Conservation (phyloP, 805 yeast species). For the Candida gorgasii region DNA sequence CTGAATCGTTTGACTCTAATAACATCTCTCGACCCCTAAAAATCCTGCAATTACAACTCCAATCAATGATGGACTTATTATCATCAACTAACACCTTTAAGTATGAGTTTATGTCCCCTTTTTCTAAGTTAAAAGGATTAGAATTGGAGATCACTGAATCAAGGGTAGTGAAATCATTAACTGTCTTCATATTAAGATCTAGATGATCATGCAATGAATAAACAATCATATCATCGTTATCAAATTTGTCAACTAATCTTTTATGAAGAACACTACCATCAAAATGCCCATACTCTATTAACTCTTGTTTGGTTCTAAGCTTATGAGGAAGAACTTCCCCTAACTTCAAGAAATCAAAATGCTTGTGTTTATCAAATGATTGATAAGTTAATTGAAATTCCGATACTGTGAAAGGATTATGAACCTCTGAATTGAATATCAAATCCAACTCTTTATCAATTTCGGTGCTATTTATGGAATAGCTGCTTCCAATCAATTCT, state of each 20-base stretch:
- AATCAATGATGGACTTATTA: slow-evolving; percentile 20
- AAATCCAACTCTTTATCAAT: slow-evolving; percentile 29
- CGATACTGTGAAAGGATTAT: background rate
- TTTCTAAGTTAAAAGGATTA: slow-evolving; percentile 19
- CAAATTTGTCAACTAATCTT: slow-evolving; percentile 9
- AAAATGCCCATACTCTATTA: background rate
- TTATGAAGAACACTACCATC: too few relatives aligned
- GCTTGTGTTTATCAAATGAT: background rate
- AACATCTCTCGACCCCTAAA: slow-evolving; percentile 23
- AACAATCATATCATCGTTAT: slow-evolving; percentile 18
- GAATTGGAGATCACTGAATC: slow-evolving; percentile 15
- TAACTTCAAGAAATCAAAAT: slow-evolving; percentile 14
- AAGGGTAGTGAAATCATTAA: slow-evolving; percentile 11
- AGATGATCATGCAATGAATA: slow-evolving; percentile 22
- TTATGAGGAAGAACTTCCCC: slow-evolving; percentile 1
- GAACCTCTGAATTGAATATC: slow-evolving; percentile 27
- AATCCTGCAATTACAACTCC: slow-evolving; percentile 30
- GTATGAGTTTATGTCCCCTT: slow-evolving; percentile 26
- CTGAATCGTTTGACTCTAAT: slow-evolving; percentile 24
- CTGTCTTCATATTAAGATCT: slow-evolving; percentile 13
- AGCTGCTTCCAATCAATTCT: slow-evolving; percentile 20
- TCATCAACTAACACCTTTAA: slow-evolving; percentile 21
- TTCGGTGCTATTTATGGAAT: slow-evolving; percentile 25
- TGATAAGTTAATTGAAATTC: slow-evolving; percentile 12
- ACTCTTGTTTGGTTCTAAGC: slow-evolving; percentile 1